These are phyloP conservation scores for Arxiozyma bovina DNA, from an alignment of 1,139 yeast species.

Conservation along the genomic window DNA sequence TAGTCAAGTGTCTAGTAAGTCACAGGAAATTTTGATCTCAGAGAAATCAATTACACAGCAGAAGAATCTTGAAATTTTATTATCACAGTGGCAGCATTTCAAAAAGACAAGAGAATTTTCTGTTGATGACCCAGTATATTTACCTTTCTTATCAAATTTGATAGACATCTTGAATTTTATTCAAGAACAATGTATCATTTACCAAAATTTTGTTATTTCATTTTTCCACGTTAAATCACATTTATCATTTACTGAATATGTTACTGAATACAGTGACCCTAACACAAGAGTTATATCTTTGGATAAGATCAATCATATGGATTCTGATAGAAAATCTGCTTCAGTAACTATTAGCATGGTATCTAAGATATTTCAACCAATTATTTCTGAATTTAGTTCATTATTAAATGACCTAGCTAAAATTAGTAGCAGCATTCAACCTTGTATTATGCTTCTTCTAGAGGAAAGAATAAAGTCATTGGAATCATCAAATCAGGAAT, in stretches of 20 bases:
- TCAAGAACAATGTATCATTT: conserved; percentile 40
- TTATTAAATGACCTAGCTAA: conserved; percentile 35
- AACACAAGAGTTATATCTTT: conserved; percentile 30
- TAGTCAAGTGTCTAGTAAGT: conserved; percentile 7
- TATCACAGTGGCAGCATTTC: conserved; percentile 19
- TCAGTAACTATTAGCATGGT: conserved; percentile 46
- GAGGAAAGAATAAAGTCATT: conserved; percentile 33
- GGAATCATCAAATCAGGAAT: conserved; percentile 59
- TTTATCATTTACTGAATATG: conserved; percentile 41
- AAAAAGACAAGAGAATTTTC: conserved; percentile 13
- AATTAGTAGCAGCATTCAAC: conserved; percentile 35
- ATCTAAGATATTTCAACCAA: conserved; percentile 47
- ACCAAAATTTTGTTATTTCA: conserved; percentile 56
- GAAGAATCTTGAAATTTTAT: conserved; percentile 6
- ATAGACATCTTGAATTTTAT: conserved; percentile 30
- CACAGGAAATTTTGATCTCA: neutral
- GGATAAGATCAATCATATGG: conserved; percentile 34
- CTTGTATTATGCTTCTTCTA: conserved; percentile 37
- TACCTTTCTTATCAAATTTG: conserved; percentile 10
- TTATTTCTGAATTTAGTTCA: conserved; percentile 33
- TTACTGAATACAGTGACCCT: conserved; percentile 35
- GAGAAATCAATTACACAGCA: conserved; percentile 6
- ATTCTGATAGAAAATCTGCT: conserved; percentile 47
- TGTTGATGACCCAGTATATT: conserved; percentile 11
- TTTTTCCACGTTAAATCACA: conserved; percentile 57